phyloP scores from a whole-genome alignment of 2,329 filamentous ascomycete species.

The Ophiostoma ips region DNA sequence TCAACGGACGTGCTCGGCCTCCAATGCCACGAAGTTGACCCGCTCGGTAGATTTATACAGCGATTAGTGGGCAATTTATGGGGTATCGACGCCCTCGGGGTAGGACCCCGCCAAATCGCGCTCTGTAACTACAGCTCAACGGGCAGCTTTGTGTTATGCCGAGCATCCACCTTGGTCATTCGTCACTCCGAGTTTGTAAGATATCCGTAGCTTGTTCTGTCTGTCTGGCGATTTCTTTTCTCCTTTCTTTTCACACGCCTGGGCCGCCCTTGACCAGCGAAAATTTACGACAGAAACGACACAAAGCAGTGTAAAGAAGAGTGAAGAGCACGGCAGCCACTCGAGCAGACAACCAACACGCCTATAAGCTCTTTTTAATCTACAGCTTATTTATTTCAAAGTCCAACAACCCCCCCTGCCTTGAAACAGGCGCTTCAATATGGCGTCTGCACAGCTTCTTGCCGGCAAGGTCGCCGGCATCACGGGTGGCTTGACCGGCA shows the following conservation, averaged over 20 bases:
- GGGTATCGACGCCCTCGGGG: neutral
- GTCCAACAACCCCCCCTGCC: too few relatives aligned
- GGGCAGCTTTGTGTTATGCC: neutral
- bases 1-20: neutral
- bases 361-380: too few relatives aligned
- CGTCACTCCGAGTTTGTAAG: too few relatives aligned
- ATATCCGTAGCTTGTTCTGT: neutral
- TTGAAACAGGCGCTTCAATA: too few relatives aligned
- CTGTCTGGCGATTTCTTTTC: neutral
- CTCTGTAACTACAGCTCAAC: neutral
- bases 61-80: neutral
- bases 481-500: constrained; percentile 12
- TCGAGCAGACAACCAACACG: too few relatives aligned
- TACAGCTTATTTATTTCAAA: neutral
- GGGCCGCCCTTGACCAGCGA: too few relatives aligned
- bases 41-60: neutral
- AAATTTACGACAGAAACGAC: too few relatives aligned
- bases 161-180: neutral
- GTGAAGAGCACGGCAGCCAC: too few relatives aligned
- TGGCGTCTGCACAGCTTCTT: constrained; percentile 10
- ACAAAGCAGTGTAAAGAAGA: too few relatives aligned
- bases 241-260: too few relatives aligned
- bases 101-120: neutral
- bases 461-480: constrained; percentile 12
- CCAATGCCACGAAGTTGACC: neutral